phyloP scores from a whole-genome alignment of 73 alveolate genomes.

The Paramecium biaurelia region DNA sequence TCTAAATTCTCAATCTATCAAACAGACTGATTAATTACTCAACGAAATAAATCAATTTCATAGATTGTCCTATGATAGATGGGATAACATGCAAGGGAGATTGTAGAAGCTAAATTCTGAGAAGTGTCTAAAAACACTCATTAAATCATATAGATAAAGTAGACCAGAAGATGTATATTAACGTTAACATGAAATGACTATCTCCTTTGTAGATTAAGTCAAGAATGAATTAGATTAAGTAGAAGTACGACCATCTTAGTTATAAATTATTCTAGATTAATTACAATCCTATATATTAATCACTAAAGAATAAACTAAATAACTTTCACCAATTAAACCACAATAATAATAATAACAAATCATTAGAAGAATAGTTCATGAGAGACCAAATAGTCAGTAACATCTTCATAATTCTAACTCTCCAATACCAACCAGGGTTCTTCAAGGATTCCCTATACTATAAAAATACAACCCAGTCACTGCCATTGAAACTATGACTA shows the following conservation, averaged over 20 bases:
- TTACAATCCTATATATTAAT: background rate
- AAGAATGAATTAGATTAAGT: background rate
- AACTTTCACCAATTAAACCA: background rate
- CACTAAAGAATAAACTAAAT: background rate
- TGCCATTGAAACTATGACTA: background rate
- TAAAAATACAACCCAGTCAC: background rate
- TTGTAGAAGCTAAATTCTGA: background rate
- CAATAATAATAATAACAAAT: background rate
- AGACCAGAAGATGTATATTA: background rate
- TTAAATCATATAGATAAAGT: background rate
- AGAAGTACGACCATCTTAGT: background rate
- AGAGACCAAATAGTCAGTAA: background rate
- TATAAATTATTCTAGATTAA: background rate
- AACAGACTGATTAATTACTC: background rate
- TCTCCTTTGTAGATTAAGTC: background rate
- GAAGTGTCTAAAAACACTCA: background rate
- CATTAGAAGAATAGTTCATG: background rate
- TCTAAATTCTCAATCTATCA: background rate
- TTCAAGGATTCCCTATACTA: background rate
- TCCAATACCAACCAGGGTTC: background rate
- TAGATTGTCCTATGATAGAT: background rate
- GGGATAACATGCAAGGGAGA: background rate
- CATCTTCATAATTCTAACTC: background rate
- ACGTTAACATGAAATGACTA: background rate
- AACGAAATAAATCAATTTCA: slow-evolving; percentile 4